Percentiles rank a stretch among this genome's conserved stretches.
These are phyloP conservation scores for Ziziphus jujuba DNA, from an alignment of 306 rosid species.

Conservation along the genomic window DNA sequence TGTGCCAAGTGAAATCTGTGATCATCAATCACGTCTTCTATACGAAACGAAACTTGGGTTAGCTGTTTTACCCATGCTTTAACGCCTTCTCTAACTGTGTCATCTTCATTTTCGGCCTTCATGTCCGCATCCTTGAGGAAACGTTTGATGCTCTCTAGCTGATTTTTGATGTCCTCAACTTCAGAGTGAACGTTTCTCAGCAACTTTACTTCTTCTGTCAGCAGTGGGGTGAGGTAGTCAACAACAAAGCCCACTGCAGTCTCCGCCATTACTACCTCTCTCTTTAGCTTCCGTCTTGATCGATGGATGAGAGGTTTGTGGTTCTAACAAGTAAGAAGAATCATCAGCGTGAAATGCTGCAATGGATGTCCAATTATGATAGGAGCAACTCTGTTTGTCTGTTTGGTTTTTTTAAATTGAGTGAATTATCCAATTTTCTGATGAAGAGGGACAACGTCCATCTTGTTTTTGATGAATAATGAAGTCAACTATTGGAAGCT, in stretches of 20 bases:
- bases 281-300: neutral
- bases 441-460: too few relatives aligned
- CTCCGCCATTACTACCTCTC: neutral
- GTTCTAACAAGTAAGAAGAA: neutral
- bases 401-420: too few relatives aligned
- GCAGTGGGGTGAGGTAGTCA: slow-evolving; percentile 1
- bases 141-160: neutral
- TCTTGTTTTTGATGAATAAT: too few relatives aligned
- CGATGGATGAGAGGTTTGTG: neutral
- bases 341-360: too few relatives aligned
- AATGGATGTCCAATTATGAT: too few relatives aligned
- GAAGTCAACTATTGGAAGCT: too few relatives aligned
- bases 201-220: slow-evolving; percentile 2
- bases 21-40: neutral
- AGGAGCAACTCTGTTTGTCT: too few relatives aligned
- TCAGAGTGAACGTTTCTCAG: slow-evolving; percentile 5
- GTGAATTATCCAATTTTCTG: too few relatives aligned
- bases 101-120: neutral
- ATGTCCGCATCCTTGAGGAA: neutral
- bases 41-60: neutral
- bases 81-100: neutral
- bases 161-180: slow-evolving; percentile 2
- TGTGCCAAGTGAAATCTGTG: neutral
- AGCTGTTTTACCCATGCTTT: neutral
- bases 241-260: slow-evolving; percentile 10